Base-by-base conservation (phyloP, 345 rosid species). In the Eucalyptus virginea region DNA sequence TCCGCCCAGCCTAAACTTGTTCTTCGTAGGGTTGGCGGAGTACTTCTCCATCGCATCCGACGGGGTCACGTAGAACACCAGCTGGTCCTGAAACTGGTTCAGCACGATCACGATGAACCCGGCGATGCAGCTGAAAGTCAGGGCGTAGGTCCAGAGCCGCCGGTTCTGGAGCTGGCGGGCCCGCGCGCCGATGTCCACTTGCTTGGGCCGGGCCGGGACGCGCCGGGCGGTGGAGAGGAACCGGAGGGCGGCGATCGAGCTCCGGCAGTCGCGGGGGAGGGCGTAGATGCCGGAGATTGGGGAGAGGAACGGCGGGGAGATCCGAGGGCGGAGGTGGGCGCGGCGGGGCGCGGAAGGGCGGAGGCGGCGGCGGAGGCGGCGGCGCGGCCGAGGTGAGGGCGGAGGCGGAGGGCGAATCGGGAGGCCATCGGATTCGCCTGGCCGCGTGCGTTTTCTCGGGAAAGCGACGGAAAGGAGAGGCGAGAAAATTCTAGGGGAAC, bases 151-250 rank as follows among this genome's bases (percentile, higher is more conserved):
- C 98, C 99, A 96, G 21, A 98, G 92, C 32, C 99, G 97, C 87
- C 98, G 98, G 88, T 93, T 94, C 93, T 98, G 99, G 91, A 97
- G 95, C 92, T 96, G 98, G 49, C 99, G 96, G 24, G 99, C 98
- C 51, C 94, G 93, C 28, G 96, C 95, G 24, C 96, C 98, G 87
- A 97, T 96, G 90, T 98, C 99, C 8, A 97, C 92, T 40, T 92
- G 90, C 86, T 96, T 96, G 10, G 96, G 88, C 7, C 96, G 94
- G 48, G 91, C 54, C 9, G 99, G 98, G 45, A 65, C 81, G 81
- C 98, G 97, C 32, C 97, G 94, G 88, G 91, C 89, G 47, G 94
- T 91, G 87, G 99, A 97, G 93, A 96, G 69, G 89, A 94, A 94
- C 15, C 98, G 97, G 54, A 92, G 88, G 40, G 92, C 88, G 40